Conservation (phyloP, 2,329 filamentous ascomycete species). For the Calonectria pteridis region DNA sequence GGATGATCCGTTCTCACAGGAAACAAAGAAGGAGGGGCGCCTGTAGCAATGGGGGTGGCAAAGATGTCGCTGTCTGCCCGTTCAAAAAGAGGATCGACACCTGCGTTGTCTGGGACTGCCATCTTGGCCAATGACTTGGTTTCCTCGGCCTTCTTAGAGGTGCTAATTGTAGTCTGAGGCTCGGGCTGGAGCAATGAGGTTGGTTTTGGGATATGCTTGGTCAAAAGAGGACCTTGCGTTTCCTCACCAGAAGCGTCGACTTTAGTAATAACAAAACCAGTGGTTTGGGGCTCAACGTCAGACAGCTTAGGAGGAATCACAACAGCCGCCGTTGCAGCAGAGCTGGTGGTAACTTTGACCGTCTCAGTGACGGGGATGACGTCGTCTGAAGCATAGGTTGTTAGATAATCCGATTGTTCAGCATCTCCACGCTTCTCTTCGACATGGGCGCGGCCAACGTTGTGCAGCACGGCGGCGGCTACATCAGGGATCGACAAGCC, state of each 20-base stretch:
- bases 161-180: constrained; percentile 30
- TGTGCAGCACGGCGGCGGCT: constrained; percentile 11
- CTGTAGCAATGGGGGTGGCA: constrained; percentile 64
- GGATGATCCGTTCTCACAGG: constrained; percentile 67
- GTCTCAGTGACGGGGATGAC: constrained; percentile 45
- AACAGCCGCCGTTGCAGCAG: constrained; percentile 42
- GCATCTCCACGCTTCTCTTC: constrained; percentile 38
- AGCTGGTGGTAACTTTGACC: constrained; percentile 42
- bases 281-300: constrained; percentile 48
- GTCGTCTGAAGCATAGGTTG: constrained; percentile 42
- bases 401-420: constrained; percentile 38
- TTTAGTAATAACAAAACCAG: constrained; percentile 45
- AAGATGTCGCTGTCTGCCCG: constrained; percentile 65
- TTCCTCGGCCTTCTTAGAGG: constrained; percentile 38
- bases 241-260: constrained; percentile 35
- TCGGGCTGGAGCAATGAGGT: constrained; percentile 48
- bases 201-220: constrained; percentile 51
- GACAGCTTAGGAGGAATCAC: constrained; percentile 47
- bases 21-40: constrained; percentile 63
- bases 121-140: constrained; percentile 37
- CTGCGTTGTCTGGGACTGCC: constrained; percentile 6
- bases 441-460: constrained; percentile 23
- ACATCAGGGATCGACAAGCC: constrained; percentile 33
- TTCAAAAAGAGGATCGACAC: constrained; percentile 2
- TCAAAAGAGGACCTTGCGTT: constrained; percentile 42